Evolutionary conservation across 768 basidiomycete species (phyloP), one percentile per base, ranked within the genome.

Genomic region (Auriscalpium vulgare): DNA sequence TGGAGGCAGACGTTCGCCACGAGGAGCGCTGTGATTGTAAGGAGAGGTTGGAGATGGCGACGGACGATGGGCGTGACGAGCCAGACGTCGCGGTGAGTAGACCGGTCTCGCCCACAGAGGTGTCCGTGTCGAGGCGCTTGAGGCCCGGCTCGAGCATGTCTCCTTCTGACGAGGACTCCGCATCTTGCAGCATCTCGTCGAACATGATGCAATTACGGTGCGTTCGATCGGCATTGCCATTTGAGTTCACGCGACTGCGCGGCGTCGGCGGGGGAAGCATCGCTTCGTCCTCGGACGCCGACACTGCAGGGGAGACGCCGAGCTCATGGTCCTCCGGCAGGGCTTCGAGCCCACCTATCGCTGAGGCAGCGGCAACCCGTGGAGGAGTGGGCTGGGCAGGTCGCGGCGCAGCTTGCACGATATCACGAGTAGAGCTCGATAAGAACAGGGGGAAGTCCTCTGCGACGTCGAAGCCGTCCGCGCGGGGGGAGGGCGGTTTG

Each of bases 251-350:
- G 51, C 64, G 66, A 35, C 53, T 62, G 16, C 62, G 66, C 46
- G 63, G 67, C 2, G 53, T 43, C 6, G 53, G 65, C 17, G 49
- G 53, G 16, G 61, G 54, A 2, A 51, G 56, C 10, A 43, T 13
- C 4, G 40, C 40, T 1, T 3, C 10, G 50, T 54, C 51, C 34
- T 56, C 51, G 1, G 13, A 17, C 13, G 50, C 37, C 17, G 51
- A 3, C 46, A 50, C 54, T 4, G 63, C 45, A 51, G 63, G 63
- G 8, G 56, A 47, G 0, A 67, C 53, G 13, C 66, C 55, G 44
- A 78, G 63, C 54, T 82, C 79, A 8, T 70, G 65, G 50, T 74
- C 80, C 57, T 85, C 82, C 4, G 78, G 82, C 2, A 83, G 73
- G 7, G 77, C 72, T 54, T 78, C 74, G 48, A 85, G 67, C 5